These are phyloP conservation scores for Penstemon newberryi DNA, from an alignment of 257 asterid genomes.

Conservation along the genomic window DNA sequence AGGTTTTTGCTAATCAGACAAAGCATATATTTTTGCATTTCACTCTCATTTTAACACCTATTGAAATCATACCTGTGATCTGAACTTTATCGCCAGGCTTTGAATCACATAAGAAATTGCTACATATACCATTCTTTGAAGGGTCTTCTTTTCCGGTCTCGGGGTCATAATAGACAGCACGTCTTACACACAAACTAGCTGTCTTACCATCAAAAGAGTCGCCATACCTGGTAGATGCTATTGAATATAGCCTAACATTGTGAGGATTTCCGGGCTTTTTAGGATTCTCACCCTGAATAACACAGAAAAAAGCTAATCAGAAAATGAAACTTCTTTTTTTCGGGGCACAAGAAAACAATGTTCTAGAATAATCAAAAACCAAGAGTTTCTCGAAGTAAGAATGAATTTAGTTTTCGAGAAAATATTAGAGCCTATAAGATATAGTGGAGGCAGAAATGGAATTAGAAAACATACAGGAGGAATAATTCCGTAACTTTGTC, in stretches of 20 bases:
- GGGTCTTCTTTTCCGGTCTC: constrained; percentile 93
- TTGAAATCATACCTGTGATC: constrained; percentile 58
- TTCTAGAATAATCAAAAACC: constrained; percentile 4
- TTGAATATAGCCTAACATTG: constrained; percentile 83
- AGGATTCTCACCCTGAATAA: constrained; percentile 84
- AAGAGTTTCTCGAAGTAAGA: constrained; percentile 7
- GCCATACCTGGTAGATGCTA: constrained; percentile 92
- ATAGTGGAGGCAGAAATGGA: neutral
- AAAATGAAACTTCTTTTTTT: too few species aligned
- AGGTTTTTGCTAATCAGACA: too few species aligned
- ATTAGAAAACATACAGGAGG: constrained; percentile 69
- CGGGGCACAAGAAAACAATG: neutral
- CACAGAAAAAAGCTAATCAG: neutral
- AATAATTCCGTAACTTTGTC: constrained; percentile 90
- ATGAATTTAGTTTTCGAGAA: neutral
- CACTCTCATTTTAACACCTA: neutral
- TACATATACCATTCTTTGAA: constrained; percentile 82
- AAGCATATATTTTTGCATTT: too few species aligned
- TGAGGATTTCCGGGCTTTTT: constrained; percentile 89
- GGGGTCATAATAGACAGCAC: constrained; percentile 88
- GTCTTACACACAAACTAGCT: constrained; percentile 86
- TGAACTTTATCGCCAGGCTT: constrained; percentile 89
- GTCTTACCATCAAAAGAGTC: constrained; percentile 89
- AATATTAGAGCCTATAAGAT: neutral
- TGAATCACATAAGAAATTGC: constrained; percentile 83